phyloP scores from a whole-genome alignment of 2,329 filamentous ascomycete genomes.

The Penicillium expansum region DNA sequence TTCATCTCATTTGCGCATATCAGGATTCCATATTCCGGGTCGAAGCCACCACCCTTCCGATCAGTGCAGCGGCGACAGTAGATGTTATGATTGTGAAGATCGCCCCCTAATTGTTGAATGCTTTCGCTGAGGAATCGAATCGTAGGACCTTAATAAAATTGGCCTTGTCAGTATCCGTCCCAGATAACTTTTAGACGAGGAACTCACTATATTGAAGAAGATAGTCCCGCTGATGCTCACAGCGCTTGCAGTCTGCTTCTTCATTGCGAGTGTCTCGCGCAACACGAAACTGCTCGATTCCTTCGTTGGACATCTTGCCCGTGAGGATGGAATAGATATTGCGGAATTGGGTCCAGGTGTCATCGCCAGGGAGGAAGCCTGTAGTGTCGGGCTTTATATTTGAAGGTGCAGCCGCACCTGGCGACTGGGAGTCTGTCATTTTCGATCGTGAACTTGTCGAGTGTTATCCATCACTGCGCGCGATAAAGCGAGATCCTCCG shows the following conservation, averaged over 20 bases:
- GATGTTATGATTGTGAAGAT: slow-evolving; percentile 71
- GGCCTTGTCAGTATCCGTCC: slow-evolving; percentile 4
- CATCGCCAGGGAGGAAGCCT: slow-evolving; percentile 42
- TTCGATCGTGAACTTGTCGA: slow-evolving; percentile 8
- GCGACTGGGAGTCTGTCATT: slow-evolving; percentile 33
- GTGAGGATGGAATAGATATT: slow-evolving; percentile 83
- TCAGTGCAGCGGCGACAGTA: slow-evolving; percentile 75
- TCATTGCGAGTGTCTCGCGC: slow-evolving; percentile 74
- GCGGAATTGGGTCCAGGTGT: slow-evolving; percentile 60
- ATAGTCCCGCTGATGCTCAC: slow-evolving; percentile 79
- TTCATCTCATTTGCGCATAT: slow-evolving; percentile 90
- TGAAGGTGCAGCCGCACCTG: slow-evolving; percentile 20
- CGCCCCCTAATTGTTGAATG: slow-evolving; percentile 73
- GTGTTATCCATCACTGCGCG: not conserved
- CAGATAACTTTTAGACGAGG: not conserved
- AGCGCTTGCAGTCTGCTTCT: slow-evolving; percentile 72
- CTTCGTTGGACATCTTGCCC: slow-evolving; percentile 66
- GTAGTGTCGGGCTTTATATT: slow-evolving; percentile 27
- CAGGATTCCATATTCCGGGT: slow-evolving; percentile 79
- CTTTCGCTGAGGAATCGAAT: slow-evolving; percentile 84
- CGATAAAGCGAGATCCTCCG: slow-evolving; percentile 27
- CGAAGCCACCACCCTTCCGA: slow-evolving; percentile 77
- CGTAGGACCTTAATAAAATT: slow-evolving; percentile 57
- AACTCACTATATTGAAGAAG: slow-evolving; percentile 68
- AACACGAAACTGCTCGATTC: slow-evolving; percentile 72